Base-by-base conservation (phyloP, 2,329 filamentous ascomycete genomes). In the Periconia sp. region DNA sequence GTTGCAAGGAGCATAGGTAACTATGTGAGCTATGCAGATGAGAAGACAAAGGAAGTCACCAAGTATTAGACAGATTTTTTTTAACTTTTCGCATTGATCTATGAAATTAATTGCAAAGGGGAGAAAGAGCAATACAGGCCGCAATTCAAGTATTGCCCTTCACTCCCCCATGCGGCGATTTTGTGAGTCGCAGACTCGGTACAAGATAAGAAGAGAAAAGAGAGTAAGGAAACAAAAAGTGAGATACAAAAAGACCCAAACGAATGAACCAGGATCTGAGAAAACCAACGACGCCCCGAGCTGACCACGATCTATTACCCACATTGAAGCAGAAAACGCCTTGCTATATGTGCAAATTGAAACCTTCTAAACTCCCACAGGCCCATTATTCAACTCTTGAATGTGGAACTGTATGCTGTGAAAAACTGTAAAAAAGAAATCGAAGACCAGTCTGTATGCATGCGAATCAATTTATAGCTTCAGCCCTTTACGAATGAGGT, bases 401-500 rank as follows among this genome's bases (percentile, higher is more conserved):
- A 70, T 58, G 63, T 27, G 60, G 63, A 71, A 60, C 67, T 67
- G 64, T 51, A 70, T 69, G 68, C 62, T 40, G 20, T 43, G 5
- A 20, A 18, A 62, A 56, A 52, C 47, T 59, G 56, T 48, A 20
- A 48, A 42, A 10, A 45, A 41, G 30, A 49, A 58, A 52, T 53
- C 44, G 49, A 57, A 11, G 50, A 60, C 60, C 56, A 65, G 47
- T 65, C 52, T 64, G 57, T 41, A n/a, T 35, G 15, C 20, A 17
- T 47, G 2, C 33, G 13, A n/a, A 7, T 50, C 37, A 41, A 30
- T 49, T 61, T 61, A 72, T 53, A 73, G 61, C 58, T 70, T 71
- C 23, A 75, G 62, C 17, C 76, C 78, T 56, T 76, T 72, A 55
- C 75, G 65, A 53, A 80, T 77, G 54, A 80, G 69, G 58, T 76